Evolutionary conservation across 2,329 filamentous ascomycete species (phyloP).

Genomic region (Gaeumannomyces sp.): DNA sequence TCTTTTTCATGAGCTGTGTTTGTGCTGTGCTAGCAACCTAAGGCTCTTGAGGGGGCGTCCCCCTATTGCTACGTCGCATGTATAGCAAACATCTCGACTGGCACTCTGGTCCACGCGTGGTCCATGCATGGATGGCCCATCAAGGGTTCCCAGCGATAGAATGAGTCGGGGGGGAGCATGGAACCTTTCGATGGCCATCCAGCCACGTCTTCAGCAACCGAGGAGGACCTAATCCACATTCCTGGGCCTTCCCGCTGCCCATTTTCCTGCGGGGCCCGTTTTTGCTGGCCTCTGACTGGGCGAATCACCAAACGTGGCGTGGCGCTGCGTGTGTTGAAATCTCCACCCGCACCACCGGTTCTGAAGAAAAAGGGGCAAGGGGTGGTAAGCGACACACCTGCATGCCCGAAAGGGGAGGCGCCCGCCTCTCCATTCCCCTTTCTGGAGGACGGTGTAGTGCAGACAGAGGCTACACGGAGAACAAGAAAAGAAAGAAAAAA

Average conservation of each 20-base stretch:
- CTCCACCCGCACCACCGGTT: neutral
- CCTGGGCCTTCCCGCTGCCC: neutral
- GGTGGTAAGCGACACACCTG: no score
- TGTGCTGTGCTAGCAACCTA: neutral
- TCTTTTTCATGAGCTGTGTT: neutral
- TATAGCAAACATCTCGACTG: neutral
- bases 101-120: neutral
- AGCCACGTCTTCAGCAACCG: neutral
- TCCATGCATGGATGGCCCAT: no score
- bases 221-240: neutral
- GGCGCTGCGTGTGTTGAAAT: neutral
- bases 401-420: no score
- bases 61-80: neutral
- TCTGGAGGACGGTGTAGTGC: constrained; percentile 47
- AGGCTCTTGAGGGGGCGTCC: neutral
- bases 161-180: neutral
- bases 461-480: no score
- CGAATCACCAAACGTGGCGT: neutral
- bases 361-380: neutral
- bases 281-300: neutral
- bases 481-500: neutral
- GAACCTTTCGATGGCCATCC: neutral
- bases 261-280: neutral
- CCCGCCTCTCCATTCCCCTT: neutral
- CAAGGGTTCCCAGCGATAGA: neutral